Percentiles rank a stretch among this genome's conserved stretches.
Evolutionary conservation across 441 rosid genomes (phyloP).

Genomic region (Croton setiger): DNA sequence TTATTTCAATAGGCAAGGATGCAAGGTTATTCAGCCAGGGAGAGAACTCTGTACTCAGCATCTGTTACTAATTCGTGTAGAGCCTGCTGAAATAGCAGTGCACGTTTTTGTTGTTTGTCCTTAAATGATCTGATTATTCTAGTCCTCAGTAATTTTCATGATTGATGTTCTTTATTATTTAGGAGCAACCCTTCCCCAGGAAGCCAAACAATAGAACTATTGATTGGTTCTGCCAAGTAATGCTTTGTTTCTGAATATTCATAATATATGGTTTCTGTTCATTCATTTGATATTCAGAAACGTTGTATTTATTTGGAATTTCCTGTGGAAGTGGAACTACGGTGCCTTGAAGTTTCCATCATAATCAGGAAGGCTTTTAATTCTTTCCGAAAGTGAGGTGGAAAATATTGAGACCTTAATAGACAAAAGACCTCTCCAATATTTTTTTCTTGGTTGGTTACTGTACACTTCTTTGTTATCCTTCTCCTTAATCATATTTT

Average conservation of each 20-base stretch:
- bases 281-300: neutral
- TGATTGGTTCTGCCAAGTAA: neutral
- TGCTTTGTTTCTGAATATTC: neutral
- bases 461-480: neutral
- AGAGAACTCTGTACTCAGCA: neutral
- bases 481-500: neutral
- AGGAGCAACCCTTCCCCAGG: neutral
- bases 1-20: too few species aligned
- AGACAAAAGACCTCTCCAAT: neutral
- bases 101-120: slow-evolving; percentile 3
- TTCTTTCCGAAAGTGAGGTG: neutral
- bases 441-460: neutral
- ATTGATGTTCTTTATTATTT: neutral
- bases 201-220: slow-evolving; percentile 1
- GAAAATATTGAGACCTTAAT: neutral
- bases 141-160: neutral
- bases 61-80: neutral
- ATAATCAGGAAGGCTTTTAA: neutral
- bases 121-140: neutral
- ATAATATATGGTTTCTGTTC: neutral
- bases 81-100: neutral
- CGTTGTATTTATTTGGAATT: neutral
- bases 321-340: neutral
- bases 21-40: neutral
- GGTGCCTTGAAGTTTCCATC: neutral